Evolutionary conservation across 345 rosid species (phyloP).

Genomic region (Eucalyptus urophylla): DNA sequence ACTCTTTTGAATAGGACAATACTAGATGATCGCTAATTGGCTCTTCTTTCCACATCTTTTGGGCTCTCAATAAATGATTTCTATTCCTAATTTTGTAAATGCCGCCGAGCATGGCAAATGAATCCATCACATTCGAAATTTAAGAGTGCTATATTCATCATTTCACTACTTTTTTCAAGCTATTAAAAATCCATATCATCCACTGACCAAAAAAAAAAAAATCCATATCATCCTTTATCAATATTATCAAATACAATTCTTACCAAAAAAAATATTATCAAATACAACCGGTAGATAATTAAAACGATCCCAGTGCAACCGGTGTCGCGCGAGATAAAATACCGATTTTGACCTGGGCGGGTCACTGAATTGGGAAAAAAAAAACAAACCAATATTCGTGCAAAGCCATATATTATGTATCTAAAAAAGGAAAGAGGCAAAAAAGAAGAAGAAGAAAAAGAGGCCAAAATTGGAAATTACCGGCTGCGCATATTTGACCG

Average conservation of each 20-base stretch:
- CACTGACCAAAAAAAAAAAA: too few species aligned
- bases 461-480: neutral
- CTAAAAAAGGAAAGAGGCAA: neutral
- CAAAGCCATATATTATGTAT: neutral
- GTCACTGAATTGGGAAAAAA: neutral
- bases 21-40: rapidly evolving
- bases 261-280: neutral
- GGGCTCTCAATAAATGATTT: rapidly evolving
- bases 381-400: neutral
- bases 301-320: neutral
- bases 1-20: neutral
- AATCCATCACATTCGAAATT: rapidly evolving
- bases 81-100: neutral
- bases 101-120: neutral
- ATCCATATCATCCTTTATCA: neutral
- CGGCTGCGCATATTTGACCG: neutral
- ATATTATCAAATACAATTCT: neutral
- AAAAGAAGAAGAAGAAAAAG: neutral
- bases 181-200: rapidly evolving
- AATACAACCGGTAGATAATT: neutral
- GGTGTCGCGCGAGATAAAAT: rapidly evolving
- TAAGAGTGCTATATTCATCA: neutral
- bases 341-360: neutral
- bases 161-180: neutral
- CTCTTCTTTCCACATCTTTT: neutral